A percentile compares a stretch with the other conserved stretches of the same genome.
Evolutionary conservation across 2,329 filamentous ascomycete species (phyloP).

Genomic region (Sporothrix brunneoviolacea): DNA sequence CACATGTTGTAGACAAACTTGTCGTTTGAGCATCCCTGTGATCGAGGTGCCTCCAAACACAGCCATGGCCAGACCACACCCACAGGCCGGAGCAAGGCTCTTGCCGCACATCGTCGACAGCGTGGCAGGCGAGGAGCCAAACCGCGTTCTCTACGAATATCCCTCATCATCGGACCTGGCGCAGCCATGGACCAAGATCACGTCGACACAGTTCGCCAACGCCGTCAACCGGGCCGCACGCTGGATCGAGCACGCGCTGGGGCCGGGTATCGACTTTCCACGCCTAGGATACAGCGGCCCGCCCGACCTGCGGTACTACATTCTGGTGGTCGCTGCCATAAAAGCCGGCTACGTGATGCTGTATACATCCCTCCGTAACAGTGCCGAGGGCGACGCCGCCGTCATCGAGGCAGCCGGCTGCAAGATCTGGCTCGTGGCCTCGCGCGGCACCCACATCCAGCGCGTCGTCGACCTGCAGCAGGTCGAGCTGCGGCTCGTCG

Average conservation of each 20-base stretch:
- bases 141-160: constrained; percentile 6
- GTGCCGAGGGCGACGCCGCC: constrained; percentile 37
- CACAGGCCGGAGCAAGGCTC: neutral
- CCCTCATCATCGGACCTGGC: constrained; percentile 8
- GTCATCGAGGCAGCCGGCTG: constrained; percentile 39
- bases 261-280: constrained; percentile 21
- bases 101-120: constrained; percentile 9
- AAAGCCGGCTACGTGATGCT: constrained; percentile 30
- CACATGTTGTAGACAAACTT: no score
- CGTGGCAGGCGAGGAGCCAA: neutral
- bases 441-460: constrained; percentile 27
- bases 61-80: neutral
- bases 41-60: no score
- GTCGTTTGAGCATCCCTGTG: no score
- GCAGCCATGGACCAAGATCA: constrained; percentile 10
- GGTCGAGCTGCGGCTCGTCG: constrained; percentile 22
- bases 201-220: constrained; percentile 12
- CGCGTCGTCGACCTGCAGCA: neutral
- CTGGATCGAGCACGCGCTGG: neutral
- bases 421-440: constrained; percentile 16
- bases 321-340: constrained; percentile 21
- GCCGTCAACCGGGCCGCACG: constrained; percentile 16
- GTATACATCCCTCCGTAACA: constrained; percentile 35
- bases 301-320: constrained; percentile 24
- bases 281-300: constrained; percentile 42